Base-by-base conservation (phyloP, 148 eudicot species). In the Rhododendron henanense region DNA sequence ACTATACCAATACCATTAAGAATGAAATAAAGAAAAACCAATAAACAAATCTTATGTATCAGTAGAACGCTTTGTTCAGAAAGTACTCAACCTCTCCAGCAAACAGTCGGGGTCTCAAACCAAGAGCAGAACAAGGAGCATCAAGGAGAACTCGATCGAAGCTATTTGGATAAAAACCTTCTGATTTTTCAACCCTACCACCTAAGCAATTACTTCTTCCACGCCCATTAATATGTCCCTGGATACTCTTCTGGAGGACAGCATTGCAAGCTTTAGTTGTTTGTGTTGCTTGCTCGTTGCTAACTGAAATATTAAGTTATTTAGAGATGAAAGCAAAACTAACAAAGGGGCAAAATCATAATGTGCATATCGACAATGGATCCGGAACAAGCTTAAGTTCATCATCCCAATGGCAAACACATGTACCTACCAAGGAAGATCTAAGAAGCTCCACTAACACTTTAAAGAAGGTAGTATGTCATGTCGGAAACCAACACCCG, bases 51-150 rank as follows among this genome's bases (percentile, higher is more conserved):
- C 9, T 50, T 23, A 61, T 16, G 1, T 51, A n/a, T 25, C 63
- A 57, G 33, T 45, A 69, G 51, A 51, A 2, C 23, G 33, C 35
- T 79, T 63, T 14, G 19, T 67, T 11, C 47, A 65, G 76, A 85
- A 75, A 78, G 31, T 23, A 33, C 8, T 19, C 75, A 78, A 90
- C 93, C 90, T 94, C 96, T 25, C 95, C 94, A 80, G 98, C 92
- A 90, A 95, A 94, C 78, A 96, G 83, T n/a, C 99, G 94, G 69
- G 99, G 99, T 87, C 99, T 92, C 61, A 96, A 86, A 33, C 99
- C 99, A 90, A 96, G 97, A 84, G 99, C 99, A 39, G 99, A 96
- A 85, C 99, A 96, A 59, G 99, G 99, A 89, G 97, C 99, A 88
- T 96, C 99, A 69, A 96, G 97, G 78, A 96, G 97, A 86, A 96